These are phyloP conservation scores for Capsicum rhomboideum DNA, from an alignment of 257 asterid genomes.

Conservation along the genomic window DNA sequence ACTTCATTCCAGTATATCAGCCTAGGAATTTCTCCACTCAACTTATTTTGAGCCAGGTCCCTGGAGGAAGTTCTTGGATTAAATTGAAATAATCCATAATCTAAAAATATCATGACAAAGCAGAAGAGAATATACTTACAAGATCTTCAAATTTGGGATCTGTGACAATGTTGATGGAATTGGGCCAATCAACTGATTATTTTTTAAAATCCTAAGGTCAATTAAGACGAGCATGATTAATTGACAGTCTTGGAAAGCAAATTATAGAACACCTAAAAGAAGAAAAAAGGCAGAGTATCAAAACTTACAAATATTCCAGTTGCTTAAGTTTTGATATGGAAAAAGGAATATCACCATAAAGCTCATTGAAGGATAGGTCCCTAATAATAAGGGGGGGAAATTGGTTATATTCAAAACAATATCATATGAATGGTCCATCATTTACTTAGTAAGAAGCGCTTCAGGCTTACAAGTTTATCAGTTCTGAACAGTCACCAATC, in stretches of 20 bases:
- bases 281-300: neutral
- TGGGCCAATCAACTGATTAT: constrained; percentile 81
- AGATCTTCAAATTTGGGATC: constrained; percentile 79
- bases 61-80: constrained; percentile 22
- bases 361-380: constrained; percentile 87
- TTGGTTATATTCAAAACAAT: too few species aligned
- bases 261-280: neutral
- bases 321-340: constrained; percentile 90
- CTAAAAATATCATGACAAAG: neutral
- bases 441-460: neutral
- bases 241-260: neutral
- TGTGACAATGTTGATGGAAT: constrained; percentile 95
- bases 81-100: neutral
- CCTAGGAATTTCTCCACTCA: constrained; percentile 95
- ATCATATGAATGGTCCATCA: neutral
- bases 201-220: constrained; percentile 53
- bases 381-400: constrained; percentile 14
- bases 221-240: neutral
- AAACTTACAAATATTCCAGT: constrained; percentile 60
- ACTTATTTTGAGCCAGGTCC: constrained; percentile 84
- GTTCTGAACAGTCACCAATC: constrained; percentile 84
- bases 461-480: constrained; percentile 52
- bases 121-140: constrained; percentile 44
- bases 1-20: constrained; percentile 95
- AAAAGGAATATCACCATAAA: constrained; percentile 89